Percentiles rank a stretch among this genome's conserved stretches.
Conservation (phyloP, 257 asterid genomes). For the Eustoma russellianum region DNA sequence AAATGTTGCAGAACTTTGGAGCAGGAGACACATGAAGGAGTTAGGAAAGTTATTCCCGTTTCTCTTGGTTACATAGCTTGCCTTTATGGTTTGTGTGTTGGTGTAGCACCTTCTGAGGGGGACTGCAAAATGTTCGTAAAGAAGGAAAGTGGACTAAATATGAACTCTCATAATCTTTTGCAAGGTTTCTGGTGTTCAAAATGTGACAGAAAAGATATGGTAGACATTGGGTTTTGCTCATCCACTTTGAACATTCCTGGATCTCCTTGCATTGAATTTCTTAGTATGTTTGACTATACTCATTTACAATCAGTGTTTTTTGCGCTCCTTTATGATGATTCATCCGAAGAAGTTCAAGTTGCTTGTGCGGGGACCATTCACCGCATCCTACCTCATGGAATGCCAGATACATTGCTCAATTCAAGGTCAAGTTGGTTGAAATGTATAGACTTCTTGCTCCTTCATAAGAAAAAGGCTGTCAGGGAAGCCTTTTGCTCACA, state of each 20-base stretch:
- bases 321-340: constrained; percentile 56
- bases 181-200: constrained; percentile 78
- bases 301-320: constrained; percentile 62
- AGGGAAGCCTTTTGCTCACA: constrained; percentile 73
- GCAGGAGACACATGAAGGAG: constrained; percentile 49
- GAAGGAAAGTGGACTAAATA: constrained; percentile 31
- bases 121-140: constrained; percentile 53
- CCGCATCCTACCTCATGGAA: constrained; percentile 70
- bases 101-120: constrained; percentile 21
- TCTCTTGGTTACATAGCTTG: constrained; percentile 82
- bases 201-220: constrained; percentile 48
- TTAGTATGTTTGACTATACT: constrained; percentile 37
- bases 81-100: constrained; percentile 51
- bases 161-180: constrained; percentile 30
- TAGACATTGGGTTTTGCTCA: constrained; percentile 26
- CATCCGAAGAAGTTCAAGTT: constrained; percentile 82
- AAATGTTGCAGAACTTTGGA: constrained; percentile 47
- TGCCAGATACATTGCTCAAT: constrained; percentile 42
- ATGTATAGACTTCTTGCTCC: constrained; percentile 57
- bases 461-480: constrained; percentile 60
- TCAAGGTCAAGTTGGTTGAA: constrained; percentile 73
- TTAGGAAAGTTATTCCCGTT: constrained; percentile 55
- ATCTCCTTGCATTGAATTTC: constrained; percentile 19
- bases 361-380: constrained; percentile 63
- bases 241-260: constrained; percentile 22